A percentile compares a stretch with the other conserved stretches of the same genome.
phyloP scores from a whole-genome alignment of 164 flowering plant genomes.

The Stephania japonica region DNA sequence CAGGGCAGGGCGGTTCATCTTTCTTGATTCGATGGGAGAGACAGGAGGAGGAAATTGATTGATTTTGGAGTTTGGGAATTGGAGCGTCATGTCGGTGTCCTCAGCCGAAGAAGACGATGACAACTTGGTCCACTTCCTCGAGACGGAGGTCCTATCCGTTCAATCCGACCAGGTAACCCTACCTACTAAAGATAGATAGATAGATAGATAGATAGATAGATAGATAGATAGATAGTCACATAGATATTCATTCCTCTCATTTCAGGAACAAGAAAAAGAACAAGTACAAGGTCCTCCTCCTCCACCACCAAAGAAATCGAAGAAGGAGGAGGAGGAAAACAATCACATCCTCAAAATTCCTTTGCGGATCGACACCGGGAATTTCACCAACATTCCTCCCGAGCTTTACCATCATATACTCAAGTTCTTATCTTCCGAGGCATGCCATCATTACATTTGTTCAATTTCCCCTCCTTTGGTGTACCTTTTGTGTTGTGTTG shows the following conservation, averaged over 20 bases:
- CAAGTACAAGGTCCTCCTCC: too few species aligned
- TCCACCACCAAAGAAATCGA: slow-evolving; percentile 28
- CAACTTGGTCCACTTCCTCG: slow-evolving; percentile 55
- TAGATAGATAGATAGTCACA: too few species aligned
- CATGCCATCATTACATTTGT: slow-evolving; percentile 5
- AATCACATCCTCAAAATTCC: slow-evolving; percentile 10
- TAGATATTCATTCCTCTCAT: too few species aligned
- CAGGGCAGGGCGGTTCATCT: too few species aligned
- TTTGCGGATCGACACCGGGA: slow-evolving; percentile 46
- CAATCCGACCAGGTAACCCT: slow-evolving; percentile 40
- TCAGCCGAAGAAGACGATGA: slow-evolving; percentile 55
- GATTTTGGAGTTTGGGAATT: too few species aligned
- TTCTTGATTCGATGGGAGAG: too few species aligned
- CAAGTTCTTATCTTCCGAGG: slow-evolving; percentile 95
- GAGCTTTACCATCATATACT: slow-evolving; percentile 76
- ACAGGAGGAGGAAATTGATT: too few species aligned
- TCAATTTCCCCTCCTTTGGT: background rate
- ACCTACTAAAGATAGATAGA: background rate
- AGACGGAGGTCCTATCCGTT: slow-evolving; percentile 58
- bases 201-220: too few species aligned
- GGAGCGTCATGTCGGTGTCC: background rate
- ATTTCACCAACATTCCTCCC: slow-evolving; percentile 67
- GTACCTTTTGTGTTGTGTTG: background rate
- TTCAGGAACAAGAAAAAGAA: slow-evolving; percentile 15
- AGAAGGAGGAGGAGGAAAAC: slow-evolving; percentile 15